Conservation (phyloP, 2,329 filamentous ascomycete genomes). For the Colletotrichum paranaense region DNA sequence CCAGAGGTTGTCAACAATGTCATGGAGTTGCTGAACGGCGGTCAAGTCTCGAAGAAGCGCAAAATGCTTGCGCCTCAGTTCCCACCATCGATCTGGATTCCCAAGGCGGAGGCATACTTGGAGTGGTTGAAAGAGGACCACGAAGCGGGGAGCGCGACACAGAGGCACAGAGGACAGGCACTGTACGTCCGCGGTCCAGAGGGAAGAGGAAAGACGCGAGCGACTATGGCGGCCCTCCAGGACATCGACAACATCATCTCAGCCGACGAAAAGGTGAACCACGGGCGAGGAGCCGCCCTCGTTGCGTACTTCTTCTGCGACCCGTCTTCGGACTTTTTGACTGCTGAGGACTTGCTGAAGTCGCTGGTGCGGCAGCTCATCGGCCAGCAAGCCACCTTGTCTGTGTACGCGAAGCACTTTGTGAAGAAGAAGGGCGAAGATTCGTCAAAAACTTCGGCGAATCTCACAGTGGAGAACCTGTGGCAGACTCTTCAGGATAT, state of each 20-base stretch:
- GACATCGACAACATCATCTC: constrained; percentile 46
- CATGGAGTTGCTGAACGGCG: constrained; percentile 47
- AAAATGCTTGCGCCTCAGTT: constrained; percentile 43
- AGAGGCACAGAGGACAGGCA: constrained; percentile 42
- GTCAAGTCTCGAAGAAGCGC: constrained; percentile 47
- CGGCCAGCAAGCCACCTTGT: constrained; percentile 45
- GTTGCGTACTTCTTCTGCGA: constrained; percentile 57
- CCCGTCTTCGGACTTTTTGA: constrained; percentile 47
- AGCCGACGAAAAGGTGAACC: constrained; percentile 35
- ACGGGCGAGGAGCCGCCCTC: constrained; percentile 42
- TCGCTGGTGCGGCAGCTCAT: constrained; percentile 53
- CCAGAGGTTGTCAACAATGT: constrained; percentile 45
- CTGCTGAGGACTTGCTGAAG: constrained; percentile 54
- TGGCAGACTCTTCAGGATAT: constrained; percentile 57
- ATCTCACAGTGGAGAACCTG: constrained; percentile 49
- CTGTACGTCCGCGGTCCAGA: constrained; percentile 54
- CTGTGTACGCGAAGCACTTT: constrained; percentile 50
- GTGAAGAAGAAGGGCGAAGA: constrained; percentile 46
- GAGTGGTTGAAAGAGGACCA: constrained; percentile 46
- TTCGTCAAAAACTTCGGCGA: constrained; percentile 41
- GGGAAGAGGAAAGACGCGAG: constrained; percentile 55
- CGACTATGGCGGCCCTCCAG: constrained; percentile 50
- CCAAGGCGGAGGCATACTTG: constrained; percentile 48
- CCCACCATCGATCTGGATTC: constrained; percentile 51
- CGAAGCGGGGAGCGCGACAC: constrained; percentile 5